These are phyloP conservation scores for Pleochaeta shiraiana DNA, from an alignment of 2,329 filamentous ascomycete genomes.

Conservation along the genomic window DNA sequence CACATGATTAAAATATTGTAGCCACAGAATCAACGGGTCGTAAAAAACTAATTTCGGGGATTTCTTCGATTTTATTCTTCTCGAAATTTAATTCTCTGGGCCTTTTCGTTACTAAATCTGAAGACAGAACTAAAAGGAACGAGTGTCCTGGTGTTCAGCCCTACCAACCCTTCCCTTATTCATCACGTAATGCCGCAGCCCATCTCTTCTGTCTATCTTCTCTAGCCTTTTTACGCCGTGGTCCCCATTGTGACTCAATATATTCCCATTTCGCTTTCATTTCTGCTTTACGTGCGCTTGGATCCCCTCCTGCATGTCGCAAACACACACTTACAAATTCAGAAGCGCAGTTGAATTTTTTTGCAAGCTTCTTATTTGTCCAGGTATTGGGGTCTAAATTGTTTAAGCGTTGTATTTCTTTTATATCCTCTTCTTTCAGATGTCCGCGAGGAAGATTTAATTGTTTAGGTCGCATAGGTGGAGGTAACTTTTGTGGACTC, in stretches of 20 bases:
- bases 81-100: too few species aligned
- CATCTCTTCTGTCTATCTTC: constrained; percentile 32
- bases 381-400: constrained; percentile 30
- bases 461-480: constrained; percentile 10
- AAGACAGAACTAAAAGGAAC: too few species aligned
- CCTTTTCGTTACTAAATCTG: too few species aligned
- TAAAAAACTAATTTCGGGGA: too few species aligned
- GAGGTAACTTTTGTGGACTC: constrained; percentile 10
- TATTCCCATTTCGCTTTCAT: constrained; percentile 25
- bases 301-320: constrained; percentile 19
- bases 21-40: too few species aligned
- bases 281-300: constrained; percentile 23
- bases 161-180: constrained; percentile 6
- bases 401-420: constrained; percentile 35
- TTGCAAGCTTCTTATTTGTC: constrained; percentile 30
- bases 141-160: too few species aligned
- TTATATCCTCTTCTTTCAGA: constrained; percentile 31
- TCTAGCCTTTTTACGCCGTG: constrained; percentile 29
- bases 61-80: too few species aligned
- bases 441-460: constrained; percentile 21
- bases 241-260: constrained; percentile 34
- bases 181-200: constrained; percentile 15
- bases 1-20: too few species aligned
- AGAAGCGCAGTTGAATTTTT: constrained; percentile 31
- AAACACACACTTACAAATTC: constrained; percentile 36